Percentiles rank a stretch among this genome's conserved stretches.
These are phyloP conservation scores for Phyllostachys edulis DNA, from an alignment of 176 grass and related monocot species.

Conservation along the genomic window DNA sequence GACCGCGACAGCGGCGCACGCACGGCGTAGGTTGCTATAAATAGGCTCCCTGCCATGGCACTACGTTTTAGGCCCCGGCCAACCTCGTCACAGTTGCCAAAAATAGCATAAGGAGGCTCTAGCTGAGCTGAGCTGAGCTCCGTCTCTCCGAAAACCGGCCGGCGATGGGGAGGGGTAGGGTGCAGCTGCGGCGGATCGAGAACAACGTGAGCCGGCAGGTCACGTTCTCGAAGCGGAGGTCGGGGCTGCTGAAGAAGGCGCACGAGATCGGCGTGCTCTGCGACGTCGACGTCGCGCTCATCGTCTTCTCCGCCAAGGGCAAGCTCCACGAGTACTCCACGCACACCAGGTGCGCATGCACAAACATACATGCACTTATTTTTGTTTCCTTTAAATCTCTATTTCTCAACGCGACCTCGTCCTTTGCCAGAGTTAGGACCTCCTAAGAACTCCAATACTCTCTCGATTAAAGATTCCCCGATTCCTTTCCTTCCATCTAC, in stretches of 20 bases:
- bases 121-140: background rate
- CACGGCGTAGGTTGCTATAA: background rate
- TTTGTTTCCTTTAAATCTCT: no score
- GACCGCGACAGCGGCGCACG: background rate
- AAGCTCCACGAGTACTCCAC: constrained; percentile 51
- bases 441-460: background rate
- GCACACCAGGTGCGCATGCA: constrained; percentile 12
- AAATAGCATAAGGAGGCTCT: background rate
- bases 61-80: background rate
- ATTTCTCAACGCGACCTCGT: no score
- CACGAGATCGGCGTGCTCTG: constrained; percentile 68
- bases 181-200: constrained; percentile 69
- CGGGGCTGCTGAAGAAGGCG: constrained; percentile 71
- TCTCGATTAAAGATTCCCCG: background rate
- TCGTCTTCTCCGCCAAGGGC: constrained; percentile 67
- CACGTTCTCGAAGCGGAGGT: constrained; percentile 69
- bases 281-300: constrained; percentile 55
- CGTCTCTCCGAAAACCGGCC: background rate
- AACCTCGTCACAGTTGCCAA: background rate
- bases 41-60: background rate
- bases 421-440: no score
- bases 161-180: constrained; percentile 44
- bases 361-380: background rate
- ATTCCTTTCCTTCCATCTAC: background rate
- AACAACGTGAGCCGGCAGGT: constrained; percentile 73